These are phyloP conservation scores for Lithocarpus polystachyus DNA, from an alignment of 306 rosid species.

Conservation along the genomic window DNA sequence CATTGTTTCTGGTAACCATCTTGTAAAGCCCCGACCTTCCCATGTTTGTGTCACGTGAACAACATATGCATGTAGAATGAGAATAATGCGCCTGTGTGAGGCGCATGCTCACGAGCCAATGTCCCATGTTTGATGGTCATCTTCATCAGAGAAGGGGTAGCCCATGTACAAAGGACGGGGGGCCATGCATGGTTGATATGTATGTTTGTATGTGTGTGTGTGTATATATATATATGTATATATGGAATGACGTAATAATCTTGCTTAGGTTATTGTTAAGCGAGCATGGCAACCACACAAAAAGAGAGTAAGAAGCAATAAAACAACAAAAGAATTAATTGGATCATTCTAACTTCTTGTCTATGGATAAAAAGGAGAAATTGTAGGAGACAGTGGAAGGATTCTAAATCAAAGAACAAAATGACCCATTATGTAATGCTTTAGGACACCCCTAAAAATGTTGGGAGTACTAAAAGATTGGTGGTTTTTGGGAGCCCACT, in stretches of 20 bases:
- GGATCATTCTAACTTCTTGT: neutral
- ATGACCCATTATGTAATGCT: slow-evolving; percentile 12
- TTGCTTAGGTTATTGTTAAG: slow-evolving; percentile 1
- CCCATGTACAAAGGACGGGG: slow-evolving; percentile 10
- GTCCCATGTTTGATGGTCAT: slow-evolving; percentile 40
- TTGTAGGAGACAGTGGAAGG: slow-evolving; percentile 4
- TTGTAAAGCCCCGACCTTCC: slow-evolving; percentile 45
- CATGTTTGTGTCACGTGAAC: slow-evolving; percentile 71
- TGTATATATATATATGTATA: too few species aligned
- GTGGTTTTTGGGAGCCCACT: slow-evolving; percentile 22
- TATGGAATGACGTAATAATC: slow-evolving; percentile 1
- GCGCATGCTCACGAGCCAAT: slow-evolving; percentile 36
- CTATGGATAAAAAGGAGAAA: neutral
- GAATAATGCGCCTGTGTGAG: slow-evolving; percentile 18
- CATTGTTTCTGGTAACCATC: slow-evolving; percentile 14
- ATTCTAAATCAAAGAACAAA: slow-evolving; percentile 25
- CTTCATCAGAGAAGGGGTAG: slow-evolving; percentile 22
- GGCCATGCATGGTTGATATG: neutral
- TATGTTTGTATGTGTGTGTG: too few species aligned
- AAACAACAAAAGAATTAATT: neutral
- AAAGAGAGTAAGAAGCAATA: neutral
- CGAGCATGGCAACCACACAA: slow-evolving; percentile 15
- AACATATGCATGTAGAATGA: slow-evolving; percentile 45
- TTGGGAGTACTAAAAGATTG: slow-evolving; percentile 13
- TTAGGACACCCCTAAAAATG: slow-evolving; percentile 33